A percentile compares a stretch with the other conserved stretches of the same genome.
Evolutionary conservation across 2,329 filamentous ascomycete species (phyloP).

Genomic region (Colletotrichum kahawae): DNA sequence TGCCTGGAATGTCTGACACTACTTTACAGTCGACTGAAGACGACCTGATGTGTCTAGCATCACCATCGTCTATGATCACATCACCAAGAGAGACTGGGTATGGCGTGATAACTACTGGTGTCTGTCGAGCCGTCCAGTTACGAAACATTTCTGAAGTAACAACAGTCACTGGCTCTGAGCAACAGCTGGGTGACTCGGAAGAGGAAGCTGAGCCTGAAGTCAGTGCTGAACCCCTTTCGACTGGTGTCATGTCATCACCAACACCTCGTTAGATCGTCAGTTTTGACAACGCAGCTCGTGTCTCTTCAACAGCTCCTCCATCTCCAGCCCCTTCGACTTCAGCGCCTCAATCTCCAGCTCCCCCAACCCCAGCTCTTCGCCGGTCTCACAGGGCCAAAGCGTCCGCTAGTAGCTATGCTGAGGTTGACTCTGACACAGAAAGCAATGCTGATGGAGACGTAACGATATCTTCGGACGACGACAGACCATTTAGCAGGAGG

Average conservation of each 20-base stretch:
- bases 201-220: not conserved
- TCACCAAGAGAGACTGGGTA: not conserved
- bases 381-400: not conserved
- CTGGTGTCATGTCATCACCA: not conserved
- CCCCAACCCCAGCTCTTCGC: not conserved
- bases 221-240: not conserved
- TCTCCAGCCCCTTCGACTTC: not conserved
- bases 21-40: not conserved
- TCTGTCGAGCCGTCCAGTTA: not conserved
- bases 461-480: not conserved
- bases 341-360: not conserved
- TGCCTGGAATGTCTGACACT: too few relatives aligned
- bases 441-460: not conserved
- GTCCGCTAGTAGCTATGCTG: not conserved
- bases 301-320: not conserved
- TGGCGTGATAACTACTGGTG: not conserved
- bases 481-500: not conserved
- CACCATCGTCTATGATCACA: not conserved
- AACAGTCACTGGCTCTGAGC: not conserved
- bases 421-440: not conserved
- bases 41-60: not conserved
- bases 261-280: not conserved
- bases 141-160: not conserved
- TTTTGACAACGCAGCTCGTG: not conserved
- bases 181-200: not conserved